Evolutionary conservation across 1,284 basidiomycete genomes (phyloP), one percentile per base, ranked within the genome.

Genomic region (Ustilago esculenta): DNA sequence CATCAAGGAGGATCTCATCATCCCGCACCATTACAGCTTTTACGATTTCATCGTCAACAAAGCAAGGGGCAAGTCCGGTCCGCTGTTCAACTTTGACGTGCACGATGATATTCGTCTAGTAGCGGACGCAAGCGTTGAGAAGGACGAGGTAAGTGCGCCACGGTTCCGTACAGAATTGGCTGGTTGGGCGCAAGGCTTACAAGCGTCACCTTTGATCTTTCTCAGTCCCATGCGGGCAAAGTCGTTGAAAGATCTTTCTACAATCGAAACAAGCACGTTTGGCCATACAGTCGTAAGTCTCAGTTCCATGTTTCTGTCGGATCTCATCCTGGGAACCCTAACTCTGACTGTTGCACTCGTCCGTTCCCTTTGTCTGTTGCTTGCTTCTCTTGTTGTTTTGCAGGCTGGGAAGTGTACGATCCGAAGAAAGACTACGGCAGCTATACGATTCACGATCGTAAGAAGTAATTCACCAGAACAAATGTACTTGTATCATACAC

Each of bases 11-110:
- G 72, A 80, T 55, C 55, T 78, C 15, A 76, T 77, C 53, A 60
- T 72, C 43, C 48, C 58, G 15, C 81, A 98, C 91, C 95, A 98
- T 82, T 89, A 97, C 83, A 96, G 94, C 3, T 98, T 98, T 81
- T 98, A 98, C 83, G 92, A 97, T 83, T 98, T 98, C 73, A 96
- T 98, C 76, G 86, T 98, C 72, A 96, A 97, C 86, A 97, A 97
- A 84, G 93, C 95, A 4, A 89, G 96, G 24, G 96, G 96, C 18
- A 98, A 98, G 83, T 97, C 94, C 0, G 96, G 95, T 0, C 95
- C 95, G 1, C 84, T 99, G 49, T 99, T 99, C 85, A 96, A 92
- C 83, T 99, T 99, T 82, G 96, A 99, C 82, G 96, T 98, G 7
- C 95, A 98, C 83, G 95, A 98, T 80, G 95, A 99, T 81, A 91